A percentile compares a stretch with the other conserved stretches of the same genome.
phyloP scores from a whole-genome alignment of 2,329 filamentous ascomycete genomes.

The Penicillium oxalicum region DNA sequence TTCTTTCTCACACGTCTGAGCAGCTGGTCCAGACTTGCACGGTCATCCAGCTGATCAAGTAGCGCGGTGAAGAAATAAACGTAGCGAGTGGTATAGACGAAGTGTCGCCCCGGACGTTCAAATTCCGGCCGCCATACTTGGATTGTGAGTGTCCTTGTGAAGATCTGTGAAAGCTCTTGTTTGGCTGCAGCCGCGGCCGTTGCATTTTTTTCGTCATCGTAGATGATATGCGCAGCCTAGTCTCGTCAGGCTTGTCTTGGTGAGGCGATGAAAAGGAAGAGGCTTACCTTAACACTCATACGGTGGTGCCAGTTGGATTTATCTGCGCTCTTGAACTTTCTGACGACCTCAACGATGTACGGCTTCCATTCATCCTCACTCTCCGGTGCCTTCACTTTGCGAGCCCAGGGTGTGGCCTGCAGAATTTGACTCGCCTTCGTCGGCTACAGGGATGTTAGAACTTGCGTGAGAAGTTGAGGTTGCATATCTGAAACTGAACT shows the following conservation, averaged over 20 bases:
- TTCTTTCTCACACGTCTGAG: constrained; percentile 75
- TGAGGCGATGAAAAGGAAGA: background rate
- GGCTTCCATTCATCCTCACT: constrained; percentile 50
- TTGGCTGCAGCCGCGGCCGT: constrained; percentile 58
- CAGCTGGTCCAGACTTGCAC: constrained; percentile 68
- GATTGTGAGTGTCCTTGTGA: constrained; percentile 90
- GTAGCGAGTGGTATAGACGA: constrained; percentile 85
- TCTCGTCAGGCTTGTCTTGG: constrained; percentile 11
- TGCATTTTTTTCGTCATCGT: constrained; percentile 50
- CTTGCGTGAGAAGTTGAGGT: background rate
- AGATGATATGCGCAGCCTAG: constrained; percentile 55
- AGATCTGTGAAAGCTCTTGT: constrained; percentile 75
- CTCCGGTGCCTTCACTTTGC: constrained; percentile 46
- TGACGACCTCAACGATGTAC: constrained; percentile 57
- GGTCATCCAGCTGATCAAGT: constrained; percentile 68
- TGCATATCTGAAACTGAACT: constrained; percentile 19
- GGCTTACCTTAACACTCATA: constrained; percentile 67
- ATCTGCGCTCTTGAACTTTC: constrained; percentile 61
- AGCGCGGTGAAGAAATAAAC: constrained; percentile 74
- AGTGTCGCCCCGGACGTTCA: constrained; percentile 77
- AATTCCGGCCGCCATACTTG: constrained; percentile 94
- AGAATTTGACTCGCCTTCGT: constrained; percentile 47
- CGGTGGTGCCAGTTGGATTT: constrained; percentile 95
- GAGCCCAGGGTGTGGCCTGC: constrained; percentile 50
- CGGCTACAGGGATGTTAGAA: constrained; percentile 33